Evolutionary conservation across 2,329 filamentous ascomycete species (phyloP), one percentile per base, ranked within the genome.

Genomic region (Sphaerostilbella broomeana): DNA sequence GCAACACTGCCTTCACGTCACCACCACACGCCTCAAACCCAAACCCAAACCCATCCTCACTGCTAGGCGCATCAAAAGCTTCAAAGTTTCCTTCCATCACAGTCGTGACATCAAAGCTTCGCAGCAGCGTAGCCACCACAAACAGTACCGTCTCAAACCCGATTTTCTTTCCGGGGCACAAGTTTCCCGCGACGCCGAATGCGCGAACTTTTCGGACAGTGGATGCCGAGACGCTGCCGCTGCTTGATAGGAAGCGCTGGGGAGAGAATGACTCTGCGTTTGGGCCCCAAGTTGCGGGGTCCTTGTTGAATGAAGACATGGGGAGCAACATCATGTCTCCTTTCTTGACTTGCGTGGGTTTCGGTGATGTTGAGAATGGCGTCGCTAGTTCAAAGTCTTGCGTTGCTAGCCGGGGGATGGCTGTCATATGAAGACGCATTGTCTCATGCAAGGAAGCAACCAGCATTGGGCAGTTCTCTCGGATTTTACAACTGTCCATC

Each of bases 391-490:
- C 46, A 10, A 58, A 54, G 34, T 56, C 55, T 4, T 51, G 43
- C 4, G 54, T 51, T 4, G 53, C 56, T 9, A 59, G 47, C 12
- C 56, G 52, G 2, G 56, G 56, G 1, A 59, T 55, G 0, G 49
- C 51, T 3, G 56, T 59, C 50, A 59, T 57, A 37, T 55, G 55
- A 3, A 59, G 51, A 1, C 56, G 53, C 8, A 59, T 49, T 4
- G 47, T 57, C 41, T 59, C 56, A 35, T 59, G 54, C 53, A 55
- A 55, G 3, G 54, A 45, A 4, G 55, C 56, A 18, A 58, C 53
- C 12, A 59, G 52, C 43, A 50, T 54, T 7, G 56, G 56, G 32
- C 57, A 59, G 1, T 51, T 47, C 9, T 52, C 39, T 6, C 48
- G 47, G 0, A 56, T 44, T 11, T 55, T 44, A 1, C 40, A n/a